Percentiles rank a stretch among this genome's conserved stretches.
These are phyloP conservation scores for Coelastrella sp. DNA, from an alignment of 139 green algal genomes.

Conservation along the genomic window DNA sequence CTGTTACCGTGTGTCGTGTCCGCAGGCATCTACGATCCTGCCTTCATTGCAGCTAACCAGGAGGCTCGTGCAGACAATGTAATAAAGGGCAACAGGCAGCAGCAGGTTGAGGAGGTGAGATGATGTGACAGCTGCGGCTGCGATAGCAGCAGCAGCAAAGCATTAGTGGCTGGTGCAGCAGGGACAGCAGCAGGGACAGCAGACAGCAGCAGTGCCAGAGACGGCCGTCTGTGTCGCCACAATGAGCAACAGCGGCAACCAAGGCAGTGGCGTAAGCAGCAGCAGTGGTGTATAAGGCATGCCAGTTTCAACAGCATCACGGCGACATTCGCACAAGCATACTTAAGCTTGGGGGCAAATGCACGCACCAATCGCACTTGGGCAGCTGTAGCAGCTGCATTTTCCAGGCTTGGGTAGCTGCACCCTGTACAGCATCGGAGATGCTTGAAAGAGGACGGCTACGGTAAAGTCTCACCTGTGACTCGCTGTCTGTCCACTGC, in stretches of 20 bases:
- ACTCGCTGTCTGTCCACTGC: no score
- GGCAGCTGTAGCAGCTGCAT: no score
- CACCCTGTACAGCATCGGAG: no score
- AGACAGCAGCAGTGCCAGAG: background rate
- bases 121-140: no score
- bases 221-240: background rate
- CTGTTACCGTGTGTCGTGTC: background rate
- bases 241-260: no score
- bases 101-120: slow-evolving; percentile 85
- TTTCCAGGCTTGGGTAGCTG: no score
- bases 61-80: slow-evolving; percentile 93
- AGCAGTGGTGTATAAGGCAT: background rate
- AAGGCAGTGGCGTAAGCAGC: background rate
- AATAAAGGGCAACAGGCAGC: slow-evolving; percentile 91
- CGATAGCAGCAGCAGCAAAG: no score
- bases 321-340: no score
- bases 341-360: no score
- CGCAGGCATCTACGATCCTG: slow-evolving; percentile 94
- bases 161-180: background rate
- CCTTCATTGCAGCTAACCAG: slow-evolving; percentile 99
- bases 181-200: background rate
- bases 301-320: background rate
- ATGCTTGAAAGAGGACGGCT: no score
- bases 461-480: no score
- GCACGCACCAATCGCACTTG: no score